Conservation (phyloP, 306 rosid genomes). For the Cicer cuneatum region DNA sequence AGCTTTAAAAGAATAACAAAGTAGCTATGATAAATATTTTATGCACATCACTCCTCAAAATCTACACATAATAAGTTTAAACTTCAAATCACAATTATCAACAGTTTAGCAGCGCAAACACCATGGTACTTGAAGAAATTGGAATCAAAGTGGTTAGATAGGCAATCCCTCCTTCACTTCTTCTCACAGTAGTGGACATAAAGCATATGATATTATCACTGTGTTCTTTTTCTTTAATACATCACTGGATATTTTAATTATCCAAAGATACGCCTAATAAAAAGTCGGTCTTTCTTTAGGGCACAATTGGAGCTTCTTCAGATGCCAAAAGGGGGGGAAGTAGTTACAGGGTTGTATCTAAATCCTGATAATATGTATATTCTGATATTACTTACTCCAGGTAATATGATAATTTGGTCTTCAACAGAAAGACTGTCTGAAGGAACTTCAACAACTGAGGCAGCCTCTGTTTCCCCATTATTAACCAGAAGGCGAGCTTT, state of each 20-base stretch:
- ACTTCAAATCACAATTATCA: conserved; percentile 28
- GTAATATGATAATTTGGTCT: conserved; percentile 81
- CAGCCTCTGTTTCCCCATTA: conserved; percentile 53
- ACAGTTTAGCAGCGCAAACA: conserved; percentile 44
- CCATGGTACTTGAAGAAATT: conserved; percentile 22
- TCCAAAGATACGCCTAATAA: conserved; percentile 11
- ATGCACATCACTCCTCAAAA: conserved; percentile 15
- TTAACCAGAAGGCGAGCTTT: conserved; percentile 91
- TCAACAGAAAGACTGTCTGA: conserved; percentile 84
- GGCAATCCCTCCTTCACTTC: conserved; percentile 20
- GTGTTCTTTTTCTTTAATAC: conserved; percentile 7
- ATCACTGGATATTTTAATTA: conserved; percentile 26
- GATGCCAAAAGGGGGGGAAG: conserved; percentile 25
- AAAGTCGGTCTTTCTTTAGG: neutral
- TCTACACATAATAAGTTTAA: conserved; percentile 35
- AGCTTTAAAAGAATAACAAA: conserved; percentile 29
- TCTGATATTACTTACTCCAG: conserved; percentile 76
- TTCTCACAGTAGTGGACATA: conserved; percentile 29
- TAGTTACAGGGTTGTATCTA: conserved; percentile 19
- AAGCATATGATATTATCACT: conserved; percentile 2
- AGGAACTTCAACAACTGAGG: conserved; percentile 84
- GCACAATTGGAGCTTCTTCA: conserved; percentile 26
- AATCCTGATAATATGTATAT: conserved; percentile 21
- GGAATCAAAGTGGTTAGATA: conserved; percentile 25
- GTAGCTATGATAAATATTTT: conserved; percentile 32